A percentile compares a stretch with the other conserved stretches of the same genome.
phyloP scores from a whole-genome alignment of 257 asterid genomes.

The Scutellaria barbata region DNA sequence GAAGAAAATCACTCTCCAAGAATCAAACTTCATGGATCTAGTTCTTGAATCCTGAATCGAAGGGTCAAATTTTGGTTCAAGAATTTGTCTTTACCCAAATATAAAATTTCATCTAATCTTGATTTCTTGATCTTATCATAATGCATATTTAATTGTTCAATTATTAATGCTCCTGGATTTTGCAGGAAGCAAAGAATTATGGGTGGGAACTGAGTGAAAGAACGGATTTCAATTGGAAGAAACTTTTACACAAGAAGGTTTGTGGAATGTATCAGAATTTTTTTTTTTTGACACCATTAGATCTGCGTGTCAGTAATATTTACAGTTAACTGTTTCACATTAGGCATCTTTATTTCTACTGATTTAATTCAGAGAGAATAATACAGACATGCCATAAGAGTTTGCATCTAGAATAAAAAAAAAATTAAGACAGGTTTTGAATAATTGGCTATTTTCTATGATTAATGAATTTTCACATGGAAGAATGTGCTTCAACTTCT shows the following conservation, averaged over 20 bases:
- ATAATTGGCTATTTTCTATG: constrained; percentile 15
- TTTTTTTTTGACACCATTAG: constrained; percentile 20
- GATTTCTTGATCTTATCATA: neutral
- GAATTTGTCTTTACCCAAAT: neutral
- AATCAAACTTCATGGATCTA: neutral
- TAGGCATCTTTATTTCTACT: neutral
- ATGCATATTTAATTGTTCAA: constrained; percentile 25
- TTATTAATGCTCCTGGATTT: constrained; percentile 14
- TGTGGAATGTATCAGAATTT: constrained; percentile 21
- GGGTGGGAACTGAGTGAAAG: constrained; percentile 95
- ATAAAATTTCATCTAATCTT: neutral
- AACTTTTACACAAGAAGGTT: constrained; percentile 90
- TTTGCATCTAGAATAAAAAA: neutral
- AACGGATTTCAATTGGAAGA: constrained; percentile 89
- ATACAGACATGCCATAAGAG: too few species aligned
- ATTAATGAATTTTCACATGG: neutral
- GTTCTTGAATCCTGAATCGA: neutral
- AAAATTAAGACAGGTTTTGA: neutral
- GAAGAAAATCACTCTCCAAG: neutral
- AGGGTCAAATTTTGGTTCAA: neutral
- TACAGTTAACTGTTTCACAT: constrained; percentile 4
- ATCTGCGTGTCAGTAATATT: neutral
- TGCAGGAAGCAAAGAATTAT: constrained; percentile 87
- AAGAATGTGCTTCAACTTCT: neutral
- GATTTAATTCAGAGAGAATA: too few species aligned